Evolutionary conservation across 306 rosid genomes (phyloP), one percentile per base, ranked within the genome.

Genomic region (Glycine soja): DNA sequence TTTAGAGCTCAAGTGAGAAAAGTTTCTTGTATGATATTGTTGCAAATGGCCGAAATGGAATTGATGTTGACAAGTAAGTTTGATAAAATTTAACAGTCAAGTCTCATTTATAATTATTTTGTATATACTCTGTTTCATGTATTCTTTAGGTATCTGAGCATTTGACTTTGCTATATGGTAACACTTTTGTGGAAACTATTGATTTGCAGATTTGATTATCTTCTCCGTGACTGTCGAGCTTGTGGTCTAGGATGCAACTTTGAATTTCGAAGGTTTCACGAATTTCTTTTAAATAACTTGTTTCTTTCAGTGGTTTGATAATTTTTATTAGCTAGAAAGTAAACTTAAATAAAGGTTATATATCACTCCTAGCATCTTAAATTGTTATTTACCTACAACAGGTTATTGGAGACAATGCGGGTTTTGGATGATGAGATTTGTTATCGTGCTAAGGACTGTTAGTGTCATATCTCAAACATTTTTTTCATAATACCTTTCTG

Each of bases 11-110:
- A 72, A 86, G 83, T 73, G 95, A 89, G 85, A 95, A 95, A 89
- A 69, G 81, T 56, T 95, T 95, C 90, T 81, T 95, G 79, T 95
- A 91, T 86, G 99, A 95, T 76, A 91, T 95, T 75, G 99, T 95
- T 86, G 99, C 99, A 80, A 95, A 95, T 88, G 99, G 99, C 57
- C 88, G 96, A 79, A 95, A 95, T 84, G 98, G 99, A 80, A 90
- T 95, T 80, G 99, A 95, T 90, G 99, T 95, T 82, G 99, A 95
- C 90, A 93, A 93, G 99, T 95, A 85, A 89, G 90, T 81, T 52
- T 10, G 70, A 77, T 45, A 38, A 46, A 50, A 18, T 48, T 73
- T 73, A 46, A 45, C 73, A 5, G 34, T 43, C 14, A 57, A 74
- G 32, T 80, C 34, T 64, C 50, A 36, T 77, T 19, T 54, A 47